Conservation (phyloP, 1,284 basidiomycete species). For the Phlebopus sp. region DNA sequence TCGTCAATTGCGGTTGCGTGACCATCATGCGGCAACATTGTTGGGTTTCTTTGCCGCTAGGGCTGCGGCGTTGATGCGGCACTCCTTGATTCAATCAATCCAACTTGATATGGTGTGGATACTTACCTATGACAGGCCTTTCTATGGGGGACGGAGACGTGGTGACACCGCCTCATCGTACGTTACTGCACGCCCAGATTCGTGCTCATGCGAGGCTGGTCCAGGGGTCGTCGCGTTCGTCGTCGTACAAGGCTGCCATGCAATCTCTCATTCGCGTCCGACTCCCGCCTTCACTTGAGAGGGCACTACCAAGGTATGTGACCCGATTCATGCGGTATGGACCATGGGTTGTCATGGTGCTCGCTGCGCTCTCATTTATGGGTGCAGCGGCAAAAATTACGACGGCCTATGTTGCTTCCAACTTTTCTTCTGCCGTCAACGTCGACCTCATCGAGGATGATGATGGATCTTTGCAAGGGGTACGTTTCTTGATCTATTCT, state of each 20-base stretch:
- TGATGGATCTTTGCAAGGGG: not conserved
- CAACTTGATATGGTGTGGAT: no score
- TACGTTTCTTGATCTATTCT: not conserved
- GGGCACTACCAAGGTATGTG: not conserved
- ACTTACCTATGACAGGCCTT: no score
- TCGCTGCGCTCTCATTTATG: not conserved
- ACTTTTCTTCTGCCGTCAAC: not conserved
- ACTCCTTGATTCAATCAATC: no score
- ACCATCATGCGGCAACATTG: no score
- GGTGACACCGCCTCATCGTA: no score
- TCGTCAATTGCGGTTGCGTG: no score
- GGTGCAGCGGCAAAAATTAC: not conserved
- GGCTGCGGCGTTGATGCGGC: no score
- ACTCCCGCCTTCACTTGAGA: not conserved
- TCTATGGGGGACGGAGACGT: no score
- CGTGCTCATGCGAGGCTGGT: no score
- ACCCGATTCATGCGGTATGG: constrained; percentile 1
- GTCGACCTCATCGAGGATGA: not conserved
- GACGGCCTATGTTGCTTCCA: not conserved
- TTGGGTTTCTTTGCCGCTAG: no score
- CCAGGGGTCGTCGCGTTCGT: no score
- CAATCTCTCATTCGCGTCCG: not conserved
- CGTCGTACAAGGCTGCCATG: not conserved
- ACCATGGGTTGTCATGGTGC: not conserved
- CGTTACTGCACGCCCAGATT: no score